A percentile compares a stretch with the other conserved stretches of the same genome.
Evolutionary conservation across 2,329 filamentous ascomycete genomes (phyloP).

Genomic region (Colletotrichum godetiae): DNA sequence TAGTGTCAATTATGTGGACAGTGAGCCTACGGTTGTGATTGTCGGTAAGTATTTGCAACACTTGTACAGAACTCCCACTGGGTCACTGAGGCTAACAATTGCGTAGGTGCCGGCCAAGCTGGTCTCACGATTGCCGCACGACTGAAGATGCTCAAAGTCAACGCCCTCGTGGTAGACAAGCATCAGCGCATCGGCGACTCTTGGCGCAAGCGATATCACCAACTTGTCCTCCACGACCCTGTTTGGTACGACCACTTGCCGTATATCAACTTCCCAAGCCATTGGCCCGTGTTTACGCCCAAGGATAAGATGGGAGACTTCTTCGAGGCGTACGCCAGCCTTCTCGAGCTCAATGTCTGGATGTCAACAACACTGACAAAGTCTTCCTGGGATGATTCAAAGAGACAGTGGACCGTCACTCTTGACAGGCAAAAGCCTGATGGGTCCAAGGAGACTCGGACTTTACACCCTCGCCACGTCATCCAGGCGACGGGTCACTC

Average conservation of each 20-base stretch:
- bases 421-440: conserved; percentile 57
- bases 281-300: conserved; percentile 75
- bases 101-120: conserved; percentile 56
- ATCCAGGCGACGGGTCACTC: conserved; percentile 77
- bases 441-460: conserved; percentile 61
- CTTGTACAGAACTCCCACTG: not conserved
- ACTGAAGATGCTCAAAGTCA: conserved; percentile 65
- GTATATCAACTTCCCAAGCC: conserved; percentile 69
- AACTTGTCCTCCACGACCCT: conserved; percentile 71
- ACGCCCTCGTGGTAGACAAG: conserved; percentile 63
- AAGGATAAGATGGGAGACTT: conserved; percentile 76
- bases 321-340: conserved; percentile 70
- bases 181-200: conserved; percentile 66
- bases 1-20: conserved; percentile 27
- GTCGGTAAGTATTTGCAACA: conserved; percentile 31
- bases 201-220: conserved; percentile 69
- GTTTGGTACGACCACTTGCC: conserved; percentile 69
- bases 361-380: conserved; percentile 58
- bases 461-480: conserved; percentile 70
- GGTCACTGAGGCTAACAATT: not conserved
- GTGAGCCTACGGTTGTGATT: conserved; percentile 36
- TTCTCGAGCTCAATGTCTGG: conserved; percentile 75
- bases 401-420: conserved; percentile 66
- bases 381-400: conserved; percentile 58
- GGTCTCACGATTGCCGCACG: conserved; percentile 64